A percentile compares a stretch with the other conserved stretches of the same genome.
phyloP scores from a whole-genome alignment of 352 stramenopile genomes.

The Achlya hypogyna region DNA sequence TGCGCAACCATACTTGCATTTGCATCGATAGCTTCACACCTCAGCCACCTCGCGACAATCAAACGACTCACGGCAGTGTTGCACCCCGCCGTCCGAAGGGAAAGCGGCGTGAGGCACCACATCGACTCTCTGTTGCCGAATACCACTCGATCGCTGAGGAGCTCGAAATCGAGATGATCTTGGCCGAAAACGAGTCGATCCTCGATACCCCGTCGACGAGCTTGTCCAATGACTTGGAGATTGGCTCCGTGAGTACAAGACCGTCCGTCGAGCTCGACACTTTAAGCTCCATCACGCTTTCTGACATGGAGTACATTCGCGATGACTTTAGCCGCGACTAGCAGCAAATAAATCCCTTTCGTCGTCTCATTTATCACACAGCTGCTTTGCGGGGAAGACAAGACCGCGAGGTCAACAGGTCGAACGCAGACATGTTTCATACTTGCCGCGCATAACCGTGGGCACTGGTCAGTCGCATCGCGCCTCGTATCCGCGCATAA shows the following conservation, averaged over 20 bases:
- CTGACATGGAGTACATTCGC: neutral
- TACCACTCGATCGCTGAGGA: neutral
- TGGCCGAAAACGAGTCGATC: conserved; percentile 7
- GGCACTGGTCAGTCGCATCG: too few relatives aligned
- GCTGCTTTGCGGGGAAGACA: too few relatives aligned
- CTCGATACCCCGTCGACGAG: neutral
- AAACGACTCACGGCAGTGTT: neutral
- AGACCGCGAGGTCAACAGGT: too few relatives aligned
- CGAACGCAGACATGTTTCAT: too few relatives aligned
- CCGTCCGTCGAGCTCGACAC: neutral
- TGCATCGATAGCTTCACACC: conserved; percentile 11
- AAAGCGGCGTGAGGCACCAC: neutral
- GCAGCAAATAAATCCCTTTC: too few relatives aligned
- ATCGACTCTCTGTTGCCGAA: neutral
- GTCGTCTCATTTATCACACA: too few relatives aligned
- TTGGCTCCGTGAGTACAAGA: neutral
- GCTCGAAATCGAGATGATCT: conserved; percentile 6
- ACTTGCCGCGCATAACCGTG: too few relatives aligned
- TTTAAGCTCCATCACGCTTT: neutral
- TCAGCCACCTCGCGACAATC: neutral
- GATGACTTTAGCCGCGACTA: too few relatives aligned
- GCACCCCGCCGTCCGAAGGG: neutral
- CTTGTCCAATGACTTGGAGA: neutral
- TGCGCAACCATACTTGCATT: conserved; percentile 9
- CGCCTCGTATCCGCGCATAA: too few relatives aligned